A percentile compares a stretch with the other conserved stretches of the same genome.
phyloP scores from a whole-genome alignment of 495 filamentous ascomycete species.

The Neurospora terricola region DNA sequence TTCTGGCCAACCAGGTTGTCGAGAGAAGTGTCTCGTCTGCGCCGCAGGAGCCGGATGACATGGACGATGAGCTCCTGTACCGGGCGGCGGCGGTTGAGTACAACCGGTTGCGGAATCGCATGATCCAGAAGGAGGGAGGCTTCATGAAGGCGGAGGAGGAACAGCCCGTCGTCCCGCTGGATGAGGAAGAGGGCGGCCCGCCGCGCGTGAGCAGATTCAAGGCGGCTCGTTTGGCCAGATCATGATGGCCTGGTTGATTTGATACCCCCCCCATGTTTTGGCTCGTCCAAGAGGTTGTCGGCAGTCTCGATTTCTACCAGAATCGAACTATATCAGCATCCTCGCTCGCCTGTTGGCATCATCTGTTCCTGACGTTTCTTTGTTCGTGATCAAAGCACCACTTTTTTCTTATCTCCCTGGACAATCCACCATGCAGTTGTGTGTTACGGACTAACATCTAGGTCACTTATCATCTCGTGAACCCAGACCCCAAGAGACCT shows the following conservation, averaged over 20 bases:
- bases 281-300: conserved; percentile 2
- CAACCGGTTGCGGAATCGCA: conserved; percentile 63
- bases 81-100: conserved; percentile 75
- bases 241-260: conserved; percentile 7
- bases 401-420: background rate
- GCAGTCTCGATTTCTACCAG: conserved; percentile 7
- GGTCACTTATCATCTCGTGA: background rate
- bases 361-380: background rate
- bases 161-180: conserved; percentile 40
- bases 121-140: conserved; percentile 71
- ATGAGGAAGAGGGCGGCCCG: conserved; percentile 54
- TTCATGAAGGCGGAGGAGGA: conserved; percentile 53
- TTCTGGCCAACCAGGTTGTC: conserved; percentile 47
- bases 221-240: conserved; percentile 60
- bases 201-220: conserved; percentile 82
- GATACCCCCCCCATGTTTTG: background rate
- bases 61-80: conserved; percentile 62
- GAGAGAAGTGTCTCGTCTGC: conserved; percentile 42
- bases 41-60: conserved; percentile 55
- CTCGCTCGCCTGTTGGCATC: background rate
- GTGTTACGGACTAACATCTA: background rate
- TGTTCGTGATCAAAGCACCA: conserved; percentile 6
- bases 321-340: conserved; percentile 12
- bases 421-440: background rate
- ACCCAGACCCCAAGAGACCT: background rate